These are phyloP conservation scores for Sinapis alba DNA, from an alignment of 441 rosid genomes.

Conservation along the genomic window DNA sequence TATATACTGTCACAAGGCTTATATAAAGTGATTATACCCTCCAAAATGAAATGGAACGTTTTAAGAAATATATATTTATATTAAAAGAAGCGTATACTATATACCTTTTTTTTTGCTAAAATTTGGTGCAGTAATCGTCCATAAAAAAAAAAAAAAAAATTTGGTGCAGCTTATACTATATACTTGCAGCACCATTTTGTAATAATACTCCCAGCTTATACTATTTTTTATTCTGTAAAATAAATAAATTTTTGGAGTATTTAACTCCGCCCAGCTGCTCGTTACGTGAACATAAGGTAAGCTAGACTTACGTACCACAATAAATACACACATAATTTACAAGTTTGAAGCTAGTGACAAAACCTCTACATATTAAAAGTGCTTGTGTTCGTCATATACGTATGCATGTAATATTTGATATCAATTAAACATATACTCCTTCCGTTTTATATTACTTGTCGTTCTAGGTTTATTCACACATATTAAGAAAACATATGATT, in stretches of 20 bases:
- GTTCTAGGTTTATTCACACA: too few species aligned
- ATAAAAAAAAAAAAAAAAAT: too few species aligned
- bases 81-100: neutral
- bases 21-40: conserved; percentile 17
- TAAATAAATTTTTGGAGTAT: too few species aligned
- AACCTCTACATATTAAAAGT: neutral
- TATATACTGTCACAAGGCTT: conserved; percentile 31
- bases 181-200: too few species aligned
- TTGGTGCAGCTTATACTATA: too few species aligned
- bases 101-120: too few species aligned
- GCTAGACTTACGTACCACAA: conserved; percentile 30
- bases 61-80: neutral
- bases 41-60: neutral
- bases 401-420: too few species aligned
- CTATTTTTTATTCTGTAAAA: too few species aligned
- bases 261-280: neutral
- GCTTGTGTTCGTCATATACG: conserved; percentile 4
- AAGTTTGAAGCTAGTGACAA: conserved; percentile 18
- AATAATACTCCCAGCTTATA: conserved; percentile 6
- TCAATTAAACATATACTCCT: too few species aligned
- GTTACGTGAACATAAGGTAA: conserved; percentile 37
- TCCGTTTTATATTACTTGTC: too few species aligned
- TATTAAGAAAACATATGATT: too few species aligned
- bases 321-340: conserved; percentile 23
- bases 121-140: too few species aligned